phyloP scores from a whole-genome alignment of 176 grass and related monocot species.

The Bonia amplexicaulis region DNA sequence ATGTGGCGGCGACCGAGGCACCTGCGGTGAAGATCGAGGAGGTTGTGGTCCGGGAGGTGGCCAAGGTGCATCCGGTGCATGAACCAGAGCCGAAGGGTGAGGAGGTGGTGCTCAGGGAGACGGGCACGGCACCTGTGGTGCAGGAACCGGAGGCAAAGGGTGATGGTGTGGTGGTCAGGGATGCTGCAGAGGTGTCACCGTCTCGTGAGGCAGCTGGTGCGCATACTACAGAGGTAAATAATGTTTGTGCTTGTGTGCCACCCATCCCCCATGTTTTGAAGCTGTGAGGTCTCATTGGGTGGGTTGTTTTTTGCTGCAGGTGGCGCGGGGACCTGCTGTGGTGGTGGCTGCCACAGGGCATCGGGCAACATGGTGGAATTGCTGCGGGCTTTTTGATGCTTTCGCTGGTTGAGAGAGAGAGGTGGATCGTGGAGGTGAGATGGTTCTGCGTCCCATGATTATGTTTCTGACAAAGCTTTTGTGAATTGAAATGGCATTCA shows the following conservation, averaged over 20 bases:
- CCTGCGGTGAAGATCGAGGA: conserved; percentile 24
- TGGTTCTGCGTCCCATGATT: background rate
- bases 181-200: conserved; percentile 7
- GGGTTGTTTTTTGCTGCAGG: conserved; percentile 27
- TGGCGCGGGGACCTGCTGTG: conserved; percentile 29
- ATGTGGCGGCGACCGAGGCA: conserved; percentile 24
- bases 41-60: background rate
- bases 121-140: background rate
- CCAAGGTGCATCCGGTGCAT: conserved; percentile 14
- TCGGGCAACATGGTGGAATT: conserved; percentile 75
- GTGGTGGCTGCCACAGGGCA: conserved; percentile 24
- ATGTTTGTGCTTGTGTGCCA: background rate
- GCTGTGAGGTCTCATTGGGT: conserved; percentile 22
- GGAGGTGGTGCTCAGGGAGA: conserved; percentile 20
- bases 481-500: background rate
- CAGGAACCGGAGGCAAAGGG: conserved; percentile 26
- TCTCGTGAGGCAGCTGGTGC: conserved; percentile 26
- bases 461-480: background rate
- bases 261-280: background rate
- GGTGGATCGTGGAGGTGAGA: conserved; percentile 41
- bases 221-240: conserved; percentile 36
- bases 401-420: conserved; percentile 54
- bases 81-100: conserved; percentile 26
- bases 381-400: conserved; percentile 66
- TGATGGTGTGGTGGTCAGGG: conserved; percentile 12